phyloP scores from a whole-genome alignment of 1,284 basidiomycete species.

The Ceratobasidium sp. region DNA sequence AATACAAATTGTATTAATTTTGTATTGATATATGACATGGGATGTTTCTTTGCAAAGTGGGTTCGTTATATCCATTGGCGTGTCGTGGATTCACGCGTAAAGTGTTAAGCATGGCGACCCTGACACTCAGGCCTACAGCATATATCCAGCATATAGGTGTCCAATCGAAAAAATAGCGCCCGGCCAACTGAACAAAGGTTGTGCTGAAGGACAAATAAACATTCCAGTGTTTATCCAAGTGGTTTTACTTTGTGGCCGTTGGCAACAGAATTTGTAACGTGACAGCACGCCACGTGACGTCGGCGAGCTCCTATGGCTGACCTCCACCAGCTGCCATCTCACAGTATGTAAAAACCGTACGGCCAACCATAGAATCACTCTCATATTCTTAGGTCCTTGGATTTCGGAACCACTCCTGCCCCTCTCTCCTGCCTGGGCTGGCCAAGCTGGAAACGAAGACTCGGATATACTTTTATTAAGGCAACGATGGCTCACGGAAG shows the following conservation, averaged over 20 bases:
- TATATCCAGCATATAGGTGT: neutral
- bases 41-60: too few species aligned
- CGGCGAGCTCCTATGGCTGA: constrained; percentile 30
- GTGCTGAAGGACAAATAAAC: neutral
- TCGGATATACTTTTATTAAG: constrained; percentile 69
- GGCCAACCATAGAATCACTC: neutral
- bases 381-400: constrained; percentile 37
- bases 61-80: too few species aligned
- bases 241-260: neutral
- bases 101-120: too few species aligned
- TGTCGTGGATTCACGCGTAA: too few species aligned
- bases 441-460: constrained; percentile 69
- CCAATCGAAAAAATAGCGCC: neutral
- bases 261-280: neutral
- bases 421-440: constrained; percentile 71
- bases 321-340: constrained; percentile 35
- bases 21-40: neutral
- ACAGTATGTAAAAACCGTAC: constrained; percentile 8
- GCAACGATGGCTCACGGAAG: constrained; percentile 70
- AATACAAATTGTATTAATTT: neutral
- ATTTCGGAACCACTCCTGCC: constrained; percentile 18
- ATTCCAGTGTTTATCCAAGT: neutral
- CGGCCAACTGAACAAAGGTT: neutral
- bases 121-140: neutral
- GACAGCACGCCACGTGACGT: constrained; percentile 19